A percentile compares a stretch with the other conserved stretches of the same genome.
phyloP scores from a whole-genome alignment of 306 rosid genomes.

The Arachis hypogaea region DNA sequence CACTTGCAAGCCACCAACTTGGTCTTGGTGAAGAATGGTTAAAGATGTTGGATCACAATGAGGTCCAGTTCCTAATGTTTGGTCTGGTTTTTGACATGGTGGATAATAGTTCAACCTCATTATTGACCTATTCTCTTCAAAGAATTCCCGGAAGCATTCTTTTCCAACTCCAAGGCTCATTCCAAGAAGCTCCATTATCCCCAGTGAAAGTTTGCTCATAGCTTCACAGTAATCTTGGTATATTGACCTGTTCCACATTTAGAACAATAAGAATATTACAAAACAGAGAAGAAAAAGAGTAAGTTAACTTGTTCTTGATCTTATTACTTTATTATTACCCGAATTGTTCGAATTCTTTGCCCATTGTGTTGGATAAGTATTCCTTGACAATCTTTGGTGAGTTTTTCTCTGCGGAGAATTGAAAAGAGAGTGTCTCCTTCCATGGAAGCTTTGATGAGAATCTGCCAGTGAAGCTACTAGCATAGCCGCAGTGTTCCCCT shows the following conservation, averaged over 20 bases:
- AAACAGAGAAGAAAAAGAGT: background rate
- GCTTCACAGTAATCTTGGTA: slow-evolving; percentile 81
- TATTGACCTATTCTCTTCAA: slow-evolving; percentile 76
- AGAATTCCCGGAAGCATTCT: slow-evolving; percentile 65
- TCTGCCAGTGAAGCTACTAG: slow-evolving; percentile 91
- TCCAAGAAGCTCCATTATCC: slow-evolving; percentile 93
- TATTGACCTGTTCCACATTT: slow-evolving; percentile 50
- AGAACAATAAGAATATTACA: background rate
- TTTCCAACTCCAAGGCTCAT: slow-evolving; percentile 79
- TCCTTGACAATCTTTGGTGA: slow-evolving; percentile 48
- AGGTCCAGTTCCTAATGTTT: slow-evolving; percentile 91
- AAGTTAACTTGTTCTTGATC: background rate
- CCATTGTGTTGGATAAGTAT: slow-evolving; percentile 59
- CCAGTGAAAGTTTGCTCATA: slow-evolving; percentile 86
- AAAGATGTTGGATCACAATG: slow-evolving; percentile 97
- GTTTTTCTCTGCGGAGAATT: slow-evolving; percentile 49
- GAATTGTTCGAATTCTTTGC: slow-evolving; percentile 59
- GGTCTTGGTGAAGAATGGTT: slow-evolving; percentile 92
- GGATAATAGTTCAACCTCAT: slow-evolving; percentile 97
- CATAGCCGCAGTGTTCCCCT: slow-evolving; percentile 93
- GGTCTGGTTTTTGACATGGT: slow-evolving; percentile 87
- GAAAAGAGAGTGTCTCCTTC: slow-evolving; percentile 89
- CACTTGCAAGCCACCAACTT: slow-evolving; percentile 91
- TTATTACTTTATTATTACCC: slow-evolving; percentile 50
- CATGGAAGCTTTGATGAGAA: slow-evolving; percentile 91